A percentile compares a stretch with the other conserved stretches of the same genome.
Evolutionary conservation across 768 basidiomycete genomes (phyloP).

Genomic region (Strobilomyces echinocephalus): DNA sequence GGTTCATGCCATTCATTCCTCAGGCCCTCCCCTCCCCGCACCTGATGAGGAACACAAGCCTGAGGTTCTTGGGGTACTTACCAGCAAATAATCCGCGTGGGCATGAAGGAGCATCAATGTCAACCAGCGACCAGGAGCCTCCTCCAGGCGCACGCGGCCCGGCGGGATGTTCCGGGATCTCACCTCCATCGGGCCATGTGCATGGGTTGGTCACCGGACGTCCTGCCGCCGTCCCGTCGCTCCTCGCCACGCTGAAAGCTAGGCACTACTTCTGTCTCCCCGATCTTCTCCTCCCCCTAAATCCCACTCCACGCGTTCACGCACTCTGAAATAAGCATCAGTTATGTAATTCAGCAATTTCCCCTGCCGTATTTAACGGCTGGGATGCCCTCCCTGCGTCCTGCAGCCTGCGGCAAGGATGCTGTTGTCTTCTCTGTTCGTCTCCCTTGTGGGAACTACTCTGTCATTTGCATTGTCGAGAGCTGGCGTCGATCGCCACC

Average conservation of each 20-base stretch:
- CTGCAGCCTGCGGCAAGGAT: slow-evolving; percentile 4
- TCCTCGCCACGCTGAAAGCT: background rate
- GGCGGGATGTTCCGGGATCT: background rate
- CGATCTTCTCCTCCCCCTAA: background rate
- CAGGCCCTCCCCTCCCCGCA: too few species aligned
- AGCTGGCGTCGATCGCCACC: slow-evolving; percentile 5
- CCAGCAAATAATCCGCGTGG: too few species aligned
- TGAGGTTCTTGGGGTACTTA: too few species aligned
- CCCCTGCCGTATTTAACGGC: background rate
- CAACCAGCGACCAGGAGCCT: too few species aligned
- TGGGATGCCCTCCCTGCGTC: background rate
- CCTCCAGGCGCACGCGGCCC: background rate
- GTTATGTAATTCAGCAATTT: background rate
- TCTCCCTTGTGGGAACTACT: slow-evolving; percentile 9
- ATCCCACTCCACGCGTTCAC: background rate
- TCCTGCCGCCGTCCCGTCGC: background rate
- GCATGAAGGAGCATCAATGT: too few species aligned
- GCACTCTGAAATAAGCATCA: background rate
- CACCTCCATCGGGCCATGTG: background rate
- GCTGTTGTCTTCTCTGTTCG: slow-evolving; percentile 6
- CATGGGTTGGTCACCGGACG: background rate
- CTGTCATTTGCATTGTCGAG: slow-evolving; percentile 10
- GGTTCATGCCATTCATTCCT: too few species aligned
- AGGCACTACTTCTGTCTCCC: background rate
- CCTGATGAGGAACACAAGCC: too few species aligned